Evolutionary conservation across 257 asterid species (phyloP).

Genomic region (Solanum bukasovii): DNA sequence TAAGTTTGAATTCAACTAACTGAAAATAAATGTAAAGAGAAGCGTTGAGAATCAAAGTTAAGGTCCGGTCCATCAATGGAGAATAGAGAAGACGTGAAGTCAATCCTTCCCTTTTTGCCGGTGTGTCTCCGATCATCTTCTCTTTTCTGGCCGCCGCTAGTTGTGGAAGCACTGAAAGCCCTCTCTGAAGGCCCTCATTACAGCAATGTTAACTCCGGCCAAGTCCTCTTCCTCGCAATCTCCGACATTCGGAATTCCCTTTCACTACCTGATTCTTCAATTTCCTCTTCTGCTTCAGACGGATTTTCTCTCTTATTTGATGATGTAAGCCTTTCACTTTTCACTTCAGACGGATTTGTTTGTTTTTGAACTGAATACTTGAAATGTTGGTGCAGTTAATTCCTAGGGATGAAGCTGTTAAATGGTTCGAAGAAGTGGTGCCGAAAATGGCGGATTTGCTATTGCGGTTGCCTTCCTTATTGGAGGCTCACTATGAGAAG

Average conservation of each 20-base stretch:
- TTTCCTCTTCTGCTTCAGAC: slow-evolving; percentile 34
- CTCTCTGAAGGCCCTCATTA: slow-evolving; percentile 57
- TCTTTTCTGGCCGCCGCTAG: slow-evolving; percentile 57
- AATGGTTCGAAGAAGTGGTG: slow-evolving; percentile 59
- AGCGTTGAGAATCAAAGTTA: not conserved
- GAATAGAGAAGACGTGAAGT: slow-evolving; percentile 16
- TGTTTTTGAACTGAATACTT: not conserved
- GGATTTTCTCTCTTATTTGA: slow-evolving; percentile 73
- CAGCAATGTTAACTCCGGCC: slow-evolving; percentile 69
- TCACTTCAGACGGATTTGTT: not conserved
- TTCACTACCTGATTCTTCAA: slow-evolving; percentile 13
- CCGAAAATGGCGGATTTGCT: slow-evolving; percentile 63
- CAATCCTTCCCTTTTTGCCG: slow-evolving; percentile 57
- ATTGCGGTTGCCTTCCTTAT: slow-evolving; percentile 49
- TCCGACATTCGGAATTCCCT: slow-evolving; percentile 55
- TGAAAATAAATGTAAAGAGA: not conserved
- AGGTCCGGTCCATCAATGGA: not conserved
- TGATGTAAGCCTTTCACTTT: slow-evolving; percentile 27
- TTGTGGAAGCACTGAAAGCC: slow-evolving; percentile 58
- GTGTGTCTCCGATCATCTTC: slow-evolving; percentile 44
- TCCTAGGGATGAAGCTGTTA: slow-evolving; percentile 36
- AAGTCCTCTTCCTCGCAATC: slow-evolving; percentile 48
- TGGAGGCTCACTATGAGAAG: slow-evolving; percentile 63
- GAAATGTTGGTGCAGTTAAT: slow-evolving; percentile 36
- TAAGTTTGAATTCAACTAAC: not conserved